Evolutionary conservation across 129 eudicot species (phyloP).

Genomic region (Chrysanthemum seticuspe): DNA sequence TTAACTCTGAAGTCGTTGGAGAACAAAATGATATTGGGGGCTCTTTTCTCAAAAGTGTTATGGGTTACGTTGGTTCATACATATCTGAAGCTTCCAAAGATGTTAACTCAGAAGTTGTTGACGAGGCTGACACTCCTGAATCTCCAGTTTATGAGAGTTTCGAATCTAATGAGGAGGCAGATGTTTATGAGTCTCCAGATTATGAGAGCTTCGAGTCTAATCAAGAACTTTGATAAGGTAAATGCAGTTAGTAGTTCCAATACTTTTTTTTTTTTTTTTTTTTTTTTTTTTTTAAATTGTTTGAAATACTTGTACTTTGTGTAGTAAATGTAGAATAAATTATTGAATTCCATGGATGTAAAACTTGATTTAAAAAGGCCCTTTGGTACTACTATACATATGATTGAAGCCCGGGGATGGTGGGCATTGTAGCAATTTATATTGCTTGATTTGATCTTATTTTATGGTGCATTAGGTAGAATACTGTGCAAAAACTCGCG

Average conservation of each 20-base stretch:
- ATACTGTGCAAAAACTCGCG: not conserved
- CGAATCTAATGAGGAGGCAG: slow-evolving; percentile 40
- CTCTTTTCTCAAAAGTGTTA: slow-evolving; percentile 29
- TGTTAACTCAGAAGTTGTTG: slow-evolving; percentile 33
- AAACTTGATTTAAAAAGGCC: not conserved
- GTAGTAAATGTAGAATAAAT: slow-evolving; percentile 29
- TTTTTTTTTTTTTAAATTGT: not conserved
- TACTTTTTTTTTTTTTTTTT: not conserved
- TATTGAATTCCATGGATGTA: slow-evolving; percentile 1
- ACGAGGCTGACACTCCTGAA: slow-evolving; percentile 34
- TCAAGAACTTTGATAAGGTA: slow-evolving; percentile 48
- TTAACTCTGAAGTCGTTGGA: slow-evolving; percentile 29
- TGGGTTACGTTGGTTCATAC: slow-evolving; percentile 36
- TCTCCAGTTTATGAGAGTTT: slow-evolving; percentile 37
- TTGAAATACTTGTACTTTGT: slow-evolving; percentile 18
- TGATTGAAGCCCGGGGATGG: not conserved
- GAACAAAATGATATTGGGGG: slow-evolving; percentile 25
- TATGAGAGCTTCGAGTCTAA: slow-evolving; percentile 41
- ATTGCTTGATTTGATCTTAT: not conserved
- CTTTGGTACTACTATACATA: not conserved
- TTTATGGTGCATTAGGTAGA: not conserved
- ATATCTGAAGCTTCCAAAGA: slow-evolving; percentile 31
- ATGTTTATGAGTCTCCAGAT: slow-evolving; percentile 33
- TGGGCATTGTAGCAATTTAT: not conserved
- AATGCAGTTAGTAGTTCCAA: slow-evolving; percentile 5